Evolutionary conservation across 202 grass and related monocot species (phyloP).

Genomic region (Sporobolus alterniflorus): DNA sequence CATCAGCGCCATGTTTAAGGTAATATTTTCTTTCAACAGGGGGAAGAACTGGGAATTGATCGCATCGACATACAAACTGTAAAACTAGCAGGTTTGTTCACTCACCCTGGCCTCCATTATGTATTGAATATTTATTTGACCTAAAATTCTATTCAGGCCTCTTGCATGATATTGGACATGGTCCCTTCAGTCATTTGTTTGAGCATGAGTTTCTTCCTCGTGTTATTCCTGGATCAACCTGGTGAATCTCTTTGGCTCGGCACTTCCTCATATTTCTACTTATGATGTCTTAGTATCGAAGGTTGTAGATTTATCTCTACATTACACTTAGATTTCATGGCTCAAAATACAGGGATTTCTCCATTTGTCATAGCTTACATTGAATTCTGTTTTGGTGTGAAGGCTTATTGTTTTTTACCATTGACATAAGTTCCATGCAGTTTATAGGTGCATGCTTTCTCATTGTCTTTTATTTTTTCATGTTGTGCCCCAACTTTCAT

Average conservation of each 20-base stretch:
- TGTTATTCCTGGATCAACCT: conserved; percentile 67
- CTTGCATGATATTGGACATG: conserved; percentile 94
- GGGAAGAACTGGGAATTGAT: conserved; percentile 79
- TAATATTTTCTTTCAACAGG: conserved; percentile 47
- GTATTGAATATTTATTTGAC: conserved; percentile 28
- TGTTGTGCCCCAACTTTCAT: not conserved
- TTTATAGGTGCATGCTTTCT: not conserved
- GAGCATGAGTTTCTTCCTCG: conserved; percentile 91
- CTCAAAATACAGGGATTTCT: not conserved
- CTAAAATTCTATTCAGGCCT: conserved; percentile 56
- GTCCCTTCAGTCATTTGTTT: conserved; percentile 97
- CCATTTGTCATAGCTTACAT: not conserved
- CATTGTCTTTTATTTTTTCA: not conserved
- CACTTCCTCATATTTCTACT: conserved; percentile 24
- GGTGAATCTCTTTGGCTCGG: conserved; percentile 51
- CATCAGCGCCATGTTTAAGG: conserved; percentile 1
- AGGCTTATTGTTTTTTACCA: not conserved
- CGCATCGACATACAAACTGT: conserved; percentile 76
- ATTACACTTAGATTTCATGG: not conserved
- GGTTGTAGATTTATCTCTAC: not conserved
- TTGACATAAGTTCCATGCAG: not conserved
- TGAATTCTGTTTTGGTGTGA: not conserved
- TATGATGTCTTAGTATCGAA: not conserved
- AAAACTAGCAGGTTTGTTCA: conserved; percentile 79
- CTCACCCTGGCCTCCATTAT: not conserved